Evolutionary conservation across 805 yeast genomes (phyloP), one percentile per base, ranked within the genome.

Genomic region (Pichia rugopelliculosa): DNA sequence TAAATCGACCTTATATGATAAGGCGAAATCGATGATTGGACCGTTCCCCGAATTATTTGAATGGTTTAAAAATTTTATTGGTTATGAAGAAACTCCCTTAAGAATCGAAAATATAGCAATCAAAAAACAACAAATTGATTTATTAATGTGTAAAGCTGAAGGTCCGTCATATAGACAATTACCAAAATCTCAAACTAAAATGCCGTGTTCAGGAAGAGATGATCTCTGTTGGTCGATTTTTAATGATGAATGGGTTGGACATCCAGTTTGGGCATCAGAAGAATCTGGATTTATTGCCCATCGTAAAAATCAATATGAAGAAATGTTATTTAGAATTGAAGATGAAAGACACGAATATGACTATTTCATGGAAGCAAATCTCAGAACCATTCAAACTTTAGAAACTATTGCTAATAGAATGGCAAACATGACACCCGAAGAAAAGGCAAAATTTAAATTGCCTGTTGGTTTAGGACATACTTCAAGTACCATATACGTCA

Each of bases 201-300:
- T 89, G 96, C 97, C 98, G 21, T 91, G 98, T 59, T 86, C 96
- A 10, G 99, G 99, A 17, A 80, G 99, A 59, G 99, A 93, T 67
- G 98, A 91, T 58, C 86, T 93, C 90, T 93, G 99, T 64, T 91
- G 97, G 97, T 97, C 91, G 61, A 96, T 93, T 15, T 75, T 93
- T 57, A 93, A 93, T 66, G 99, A 93, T 65, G 98, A 91, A 67
- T 93, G 98, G 97, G 98, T 93, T 33, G 96, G 97, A 7, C 98
- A 93, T 67, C 99, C 99, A 21, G 95, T 96, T n/a, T 93, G 99
- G 99, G 99, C 98, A 4, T 91, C 98, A 0, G 99, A 93, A 65
- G 99, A 93, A 65, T 87, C 96, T 12, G 99, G 99, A 0, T 93
- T 91, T 59, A 90, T 93, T 62, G 96, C 99, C n/a, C 99, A 93